A percentile compares a stretch with the other conserved stretches of the same genome.
These are phyloP conservation scores for Micromonas pusilla DNA, from an alignment of 139 green algal genomes.

Conservation along the genomic window DNA sequence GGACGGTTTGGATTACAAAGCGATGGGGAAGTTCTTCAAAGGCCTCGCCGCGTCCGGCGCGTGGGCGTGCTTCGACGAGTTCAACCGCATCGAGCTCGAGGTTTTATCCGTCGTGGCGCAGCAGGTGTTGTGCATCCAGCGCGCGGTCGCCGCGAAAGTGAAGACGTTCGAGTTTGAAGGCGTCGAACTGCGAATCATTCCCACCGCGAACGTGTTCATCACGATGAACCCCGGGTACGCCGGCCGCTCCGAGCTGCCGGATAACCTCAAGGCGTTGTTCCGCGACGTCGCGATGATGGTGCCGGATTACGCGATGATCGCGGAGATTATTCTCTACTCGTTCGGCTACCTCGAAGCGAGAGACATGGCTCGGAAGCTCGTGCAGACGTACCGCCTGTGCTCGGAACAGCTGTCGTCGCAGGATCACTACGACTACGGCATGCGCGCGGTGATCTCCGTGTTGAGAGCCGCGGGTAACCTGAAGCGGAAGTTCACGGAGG, in stretches of 20 bases:
- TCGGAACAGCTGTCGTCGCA: slow-evolving; percentile 81
- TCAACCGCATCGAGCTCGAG: slow-evolving; percentile 84
- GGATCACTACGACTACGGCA: slow-evolving; percentile 77
- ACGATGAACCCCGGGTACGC: slow-evolving; percentile 85
- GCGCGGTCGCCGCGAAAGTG: slow-evolving; percentile 71
- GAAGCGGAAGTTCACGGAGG: slow-evolving; percentile 65
- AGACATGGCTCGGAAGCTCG: slow-evolving; percentile 75
- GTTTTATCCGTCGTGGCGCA: slow-evolving; percentile 74
- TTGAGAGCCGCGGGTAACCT: slow-evolving; percentile 61
- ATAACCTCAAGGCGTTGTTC: slow-evolving; percentile 70
- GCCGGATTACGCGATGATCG: slow-evolving; percentile 78
- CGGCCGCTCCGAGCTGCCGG: slow-evolving; percentile 55
- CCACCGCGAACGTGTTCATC: slow-evolving; percentile 72
- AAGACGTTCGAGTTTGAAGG: slow-evolving; percentile 69
- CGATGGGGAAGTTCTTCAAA: slow-evolving; percentile 76
- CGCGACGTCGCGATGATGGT: slow-evolving; percentile 83
- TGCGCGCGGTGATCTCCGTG: slow-evolving; percentile 75
- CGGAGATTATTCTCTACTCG: slow-evolving; percentile 81
- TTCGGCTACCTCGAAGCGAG: slow-evolving; percentile 72
- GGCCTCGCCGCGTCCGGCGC: slow-evolving; percentile 71
- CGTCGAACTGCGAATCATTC: slow-evolving; percentile 67
- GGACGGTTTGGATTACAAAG: slow-evolving; percentile 75
- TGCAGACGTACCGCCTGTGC: slow-evolving; percentile 74
- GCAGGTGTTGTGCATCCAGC: slow-evolving; percentile 68
- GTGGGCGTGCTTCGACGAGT: slow-evolving; percentile 80